Base-by-base conservation (phyloP, 2,329 filamentous ascomycete species). In the Alternaria arbusti region DNA sequence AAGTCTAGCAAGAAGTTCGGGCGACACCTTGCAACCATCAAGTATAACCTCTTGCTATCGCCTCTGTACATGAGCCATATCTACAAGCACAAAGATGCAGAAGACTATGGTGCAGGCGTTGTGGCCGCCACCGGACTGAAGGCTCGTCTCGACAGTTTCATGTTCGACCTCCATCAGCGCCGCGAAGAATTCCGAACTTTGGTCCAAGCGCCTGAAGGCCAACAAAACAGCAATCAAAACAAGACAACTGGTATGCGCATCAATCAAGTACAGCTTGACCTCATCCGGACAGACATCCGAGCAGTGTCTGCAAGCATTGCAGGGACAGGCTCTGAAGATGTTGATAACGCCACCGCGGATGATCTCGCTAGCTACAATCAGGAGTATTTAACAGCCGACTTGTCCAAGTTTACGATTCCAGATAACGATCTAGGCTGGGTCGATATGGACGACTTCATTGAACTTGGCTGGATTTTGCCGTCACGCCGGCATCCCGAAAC, bases 1-100 rank as follows among this genome's bases (percentile, higher is more conserved):
- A 97, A 97, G 84, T 96, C 93, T 49, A 97, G 93, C 84, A 99
- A 99, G 83, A 99, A 99, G 78, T 99, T 99, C 78, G 95, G 95
- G 13, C 89, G 96, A 54, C 96, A 99, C 80, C 84, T 99, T 65
- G 95, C 94, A n/a, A 99, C 96, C 9, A 94, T 99, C 84, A 99
- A 99, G 84, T 98, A 98, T 82, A 97, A 95, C 66, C 83, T 99
- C 22, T 86, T 98, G 4, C 84, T 99, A 15, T 97, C 96, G 3
- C 96, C 96, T 0, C 83, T 99, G 3, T 99, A 97, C 79, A 88
- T 99, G 67, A 96, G 94, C 71, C 96, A 99, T 73, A 94, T 99
- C 30, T 99, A 99, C 83, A 98, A 97, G 80, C 96, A 99, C 83
- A 97, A 97, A 78, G 96, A 99, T 74, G 89, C 89, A 0, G 95